Base-by-base conservation (phyloP, 2,329 filamentous ascomycete genomes). In the Trichoderma gracile region DNA sequence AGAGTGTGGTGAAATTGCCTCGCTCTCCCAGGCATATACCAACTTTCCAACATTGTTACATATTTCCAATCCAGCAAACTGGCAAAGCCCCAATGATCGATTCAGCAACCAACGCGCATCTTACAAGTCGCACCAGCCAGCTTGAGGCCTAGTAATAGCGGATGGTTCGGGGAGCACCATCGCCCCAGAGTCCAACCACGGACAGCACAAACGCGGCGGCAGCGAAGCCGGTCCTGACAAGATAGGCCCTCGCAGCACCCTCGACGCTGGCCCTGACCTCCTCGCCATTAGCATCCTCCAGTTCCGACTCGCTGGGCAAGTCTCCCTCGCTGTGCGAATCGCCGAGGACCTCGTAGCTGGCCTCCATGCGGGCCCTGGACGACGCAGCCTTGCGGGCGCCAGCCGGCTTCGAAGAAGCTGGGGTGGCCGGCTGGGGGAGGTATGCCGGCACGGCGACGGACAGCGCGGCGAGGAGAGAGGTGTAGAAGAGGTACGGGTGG, bases 401-500 rank as follows among this genome's bases (percentile, higher is more conserved):
- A 59, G 71, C 68, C 50, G 55, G 71, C 76, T 53, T 65, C 17
- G 49, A 57, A n/a, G 49, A 57, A n/a, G 38, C n/a, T 23, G 62
- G 65, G 65, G 67, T 46, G 17, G 72, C 65, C 10, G 72, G 71
- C 43, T 71, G 71, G 15, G 83, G 81, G 17, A 82, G 77, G 46
- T 86, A 71, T 25, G 77, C 74, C 63, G 83, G 81, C 47, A 80
- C 81, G 50, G 85, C 79, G 23, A 83, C 82, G 50, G 90, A 86
- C 45, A 90, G 79, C 45, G 83, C 80, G 49, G 88, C 85, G 64
- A 93, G 83, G 27, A 92, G 78, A 3, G 88, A 87, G 15, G 92
- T 92, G 87, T 95, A 97, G 65, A 97, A 78, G 27, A 97, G 87
- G 75, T 97, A 98, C 0, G 94, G 94, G 75, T 98, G 94, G 74